phyloP scores from a whole-genome alignment of 164 flowering plant genomes.

The Tetrastigma voinierianum region DNA sequence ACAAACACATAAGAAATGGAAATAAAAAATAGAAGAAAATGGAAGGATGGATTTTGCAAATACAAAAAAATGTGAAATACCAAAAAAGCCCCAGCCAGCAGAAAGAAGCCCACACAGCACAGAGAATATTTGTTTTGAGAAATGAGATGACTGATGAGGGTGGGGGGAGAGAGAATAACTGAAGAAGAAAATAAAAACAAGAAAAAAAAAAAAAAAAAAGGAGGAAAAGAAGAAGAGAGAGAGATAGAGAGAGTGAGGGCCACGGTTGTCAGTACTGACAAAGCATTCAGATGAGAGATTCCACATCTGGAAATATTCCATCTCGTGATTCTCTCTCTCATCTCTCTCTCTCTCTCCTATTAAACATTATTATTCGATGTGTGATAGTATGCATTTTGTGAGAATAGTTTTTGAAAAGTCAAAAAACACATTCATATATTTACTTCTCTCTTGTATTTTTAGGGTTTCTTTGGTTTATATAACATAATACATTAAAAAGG shows the following conservation, averaged over 20 bases:
- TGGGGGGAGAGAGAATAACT: no score
- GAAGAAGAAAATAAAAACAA: no score
- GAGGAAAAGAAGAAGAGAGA: neutral
- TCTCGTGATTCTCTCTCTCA: neutral
- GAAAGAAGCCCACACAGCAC: neutral
- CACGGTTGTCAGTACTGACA: slow-evolving; percentile 9
- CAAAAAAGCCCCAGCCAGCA: slow-evolving; percentile 13
- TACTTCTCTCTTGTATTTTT: no score
- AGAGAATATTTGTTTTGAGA: slow-evolving; percentile 20
- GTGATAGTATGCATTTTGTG: no score
- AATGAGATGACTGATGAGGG: no score
- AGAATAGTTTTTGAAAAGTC: no score
- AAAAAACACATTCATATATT: no score
- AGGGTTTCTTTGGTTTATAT: no score
- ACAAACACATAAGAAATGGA: neutral
- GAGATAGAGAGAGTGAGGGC: slow-evolving; percentile 1
- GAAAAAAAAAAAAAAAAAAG: no score
- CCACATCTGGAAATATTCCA: slow-evolving; percentile 19
- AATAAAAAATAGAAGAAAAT: neutral
- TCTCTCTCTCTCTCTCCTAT: neutral
- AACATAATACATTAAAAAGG: no score
- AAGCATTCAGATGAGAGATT: slow-evolving; percentile 23
- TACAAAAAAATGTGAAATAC: slow-evolving; percentile 2
- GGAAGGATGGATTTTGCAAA: neutral
- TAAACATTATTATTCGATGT: no score